Evolutionary conservation across 2,329 filamentous ascomycete genomes (phyloP), one percentile per base, ranked within the genome.

Genomic region (Boeremia exigua): DNA sequence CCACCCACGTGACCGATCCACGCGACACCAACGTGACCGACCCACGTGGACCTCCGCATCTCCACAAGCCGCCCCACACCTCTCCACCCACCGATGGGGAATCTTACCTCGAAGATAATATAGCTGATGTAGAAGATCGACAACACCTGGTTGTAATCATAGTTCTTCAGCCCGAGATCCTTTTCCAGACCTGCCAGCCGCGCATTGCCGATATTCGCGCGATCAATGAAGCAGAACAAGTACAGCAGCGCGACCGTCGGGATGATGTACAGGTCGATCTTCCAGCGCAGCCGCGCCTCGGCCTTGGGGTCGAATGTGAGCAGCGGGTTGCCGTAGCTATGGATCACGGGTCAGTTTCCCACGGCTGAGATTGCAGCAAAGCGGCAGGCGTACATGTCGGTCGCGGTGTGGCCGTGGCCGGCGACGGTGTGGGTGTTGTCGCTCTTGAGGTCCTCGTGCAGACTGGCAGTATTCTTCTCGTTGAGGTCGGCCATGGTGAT

Each of bases 141-240:
- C 3, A 92, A 79, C 2, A 90, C 78, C 25, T 76, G 75, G 67
- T 91, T 92, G 78, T 90, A 92, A 68, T 90, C 87, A 67, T 88
- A 86, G 25, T 82, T 82, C 11, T 69, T 73, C 51, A 91, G 74
- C 0, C 77, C 69, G 1, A 91, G 80, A 48, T 90, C 88, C 30
- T 77, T 79, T 51, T 88, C 85, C 17, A 91, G 77, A 0, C 87
- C 87, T 3, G 87, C 87, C 15, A 90, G 77, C 59, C 81, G 82
- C 2, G 87, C 88, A 70, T 90, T 91, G n/a, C 87, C 88, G 33
- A 91, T 88, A 58, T 90, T 91, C 23, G 88, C 86, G n/a, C 88
- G 81, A 64, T 90, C 88, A 60, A 90, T 89, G 73, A 90, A 90
- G 75, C 87, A 90, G 66, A 90, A 90, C 0, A 90, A 80, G 64